Evolutionary conservation across 2,329 filamentous ascomycete genomes (phyloP).

Genomic region (Paracorniculantispora psalliotae): DNA sequence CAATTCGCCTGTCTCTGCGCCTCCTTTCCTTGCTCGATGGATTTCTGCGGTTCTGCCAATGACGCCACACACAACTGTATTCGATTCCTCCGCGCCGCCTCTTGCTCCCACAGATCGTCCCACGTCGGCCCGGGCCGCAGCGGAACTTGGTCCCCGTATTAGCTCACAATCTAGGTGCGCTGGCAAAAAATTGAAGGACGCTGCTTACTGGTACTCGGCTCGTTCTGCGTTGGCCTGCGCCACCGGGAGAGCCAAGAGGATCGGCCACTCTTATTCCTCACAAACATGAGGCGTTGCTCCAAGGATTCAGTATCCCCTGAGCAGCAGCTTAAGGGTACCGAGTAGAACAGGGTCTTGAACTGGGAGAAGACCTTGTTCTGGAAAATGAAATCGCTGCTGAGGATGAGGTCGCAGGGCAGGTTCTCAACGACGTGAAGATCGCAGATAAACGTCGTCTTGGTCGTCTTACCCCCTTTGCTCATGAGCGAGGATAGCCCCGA

Average conservation of each 20-base stretch:
- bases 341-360: constrained; percentile 6
- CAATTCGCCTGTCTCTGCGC: neutral
- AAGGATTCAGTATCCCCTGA: no score
- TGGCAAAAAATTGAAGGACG: neutral
- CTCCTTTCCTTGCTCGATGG: neutral
- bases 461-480: neutral
- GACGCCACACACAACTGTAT: neutral
- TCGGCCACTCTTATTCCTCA: neutral
- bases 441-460: neutral
- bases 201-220: neutral
- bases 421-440: constrained; percentile 14
- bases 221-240: neutral
- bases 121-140: neutral
- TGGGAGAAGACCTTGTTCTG: constrained; percentile 10
- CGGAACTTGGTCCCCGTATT: neutral
- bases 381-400: constrained; percentile 15
- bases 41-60: neutral
- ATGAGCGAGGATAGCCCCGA: neutral
- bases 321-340: no score
- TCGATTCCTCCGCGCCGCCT: neutral
- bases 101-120: neutral
- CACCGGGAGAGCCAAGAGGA: neutral
- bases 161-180: neutral
- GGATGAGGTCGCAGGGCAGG: constrained; percentile 11
- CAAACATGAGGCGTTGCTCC: neutral